Conservation (phyloP, 192 early-diverging fungal species). For the Tieghemiomyces parasiticus region DNA sequence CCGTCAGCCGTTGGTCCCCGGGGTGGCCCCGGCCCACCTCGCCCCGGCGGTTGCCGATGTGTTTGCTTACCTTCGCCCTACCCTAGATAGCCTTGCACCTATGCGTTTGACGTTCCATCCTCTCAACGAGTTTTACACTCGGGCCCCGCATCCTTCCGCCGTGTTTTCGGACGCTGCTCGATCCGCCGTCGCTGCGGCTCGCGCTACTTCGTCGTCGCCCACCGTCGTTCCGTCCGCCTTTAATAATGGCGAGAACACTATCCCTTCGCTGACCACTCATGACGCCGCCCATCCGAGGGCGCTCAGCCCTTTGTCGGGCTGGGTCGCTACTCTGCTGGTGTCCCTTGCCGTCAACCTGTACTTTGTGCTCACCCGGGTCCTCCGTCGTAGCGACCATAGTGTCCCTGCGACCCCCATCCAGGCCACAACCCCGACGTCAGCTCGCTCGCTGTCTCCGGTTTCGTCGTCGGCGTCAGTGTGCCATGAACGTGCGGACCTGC, state of each 20-base stretch:
- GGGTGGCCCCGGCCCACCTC: neutral
- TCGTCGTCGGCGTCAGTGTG: no score
- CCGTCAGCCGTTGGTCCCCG: neutral
- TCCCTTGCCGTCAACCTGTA: slow-evolving; percentile 29
- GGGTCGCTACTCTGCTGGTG: slow-evolving; percentile 15
- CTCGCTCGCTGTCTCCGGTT: no score
- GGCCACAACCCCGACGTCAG: no score
- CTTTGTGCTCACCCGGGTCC: slow-evolving; percentile 12
- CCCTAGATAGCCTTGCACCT: neutral
- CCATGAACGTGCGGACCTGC: no score
- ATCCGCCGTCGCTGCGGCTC: neutral
- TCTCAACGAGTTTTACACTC: neutral
- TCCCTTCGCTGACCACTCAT: no score
- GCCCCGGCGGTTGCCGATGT: neutral
- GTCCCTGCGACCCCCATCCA: no score
- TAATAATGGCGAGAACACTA: no score
- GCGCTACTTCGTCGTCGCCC: neutral
- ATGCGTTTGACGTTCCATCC: slow-evolving; percentile 4
- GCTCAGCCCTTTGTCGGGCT: no score
- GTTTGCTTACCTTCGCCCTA: neutral
- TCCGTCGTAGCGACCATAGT: no score
- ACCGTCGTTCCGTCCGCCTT: neutral
- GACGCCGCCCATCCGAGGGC: no score
- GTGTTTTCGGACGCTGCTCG: slow-evolving; percentile 2
- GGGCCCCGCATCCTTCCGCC: neutral